phyloP scores from a whole-genome alignment of 306 rosid species.

The Pterocarpus macrocarpus region DNA sequence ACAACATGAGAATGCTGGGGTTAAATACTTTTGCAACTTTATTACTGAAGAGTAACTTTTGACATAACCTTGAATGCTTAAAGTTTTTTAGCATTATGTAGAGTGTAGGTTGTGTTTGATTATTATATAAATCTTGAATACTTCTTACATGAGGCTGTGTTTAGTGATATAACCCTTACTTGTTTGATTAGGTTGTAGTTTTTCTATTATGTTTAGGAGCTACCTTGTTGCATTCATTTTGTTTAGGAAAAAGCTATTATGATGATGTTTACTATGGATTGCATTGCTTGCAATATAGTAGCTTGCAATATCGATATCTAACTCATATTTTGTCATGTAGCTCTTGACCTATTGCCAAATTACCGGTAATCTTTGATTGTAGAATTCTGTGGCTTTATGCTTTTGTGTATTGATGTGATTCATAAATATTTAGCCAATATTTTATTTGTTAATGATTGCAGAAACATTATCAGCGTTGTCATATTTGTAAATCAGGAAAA shows the following conservation, averaged over 20 bases:
- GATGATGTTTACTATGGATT: neutral
- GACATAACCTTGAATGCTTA: slow-evolving; percentile 31
- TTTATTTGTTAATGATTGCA: slow-evolving; percentile 58
- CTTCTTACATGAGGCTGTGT: slow-evolving; percentile 9
- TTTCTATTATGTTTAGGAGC: slow-evolving; percentile 12
- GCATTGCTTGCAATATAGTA: too few relatives aligned
- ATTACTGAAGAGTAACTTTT: slow-evolving; percentile 38
- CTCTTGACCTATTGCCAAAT: slow-evolving; percentile 19
- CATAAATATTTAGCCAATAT: slow-evolving; percentile 28
- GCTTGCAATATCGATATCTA: neutral
- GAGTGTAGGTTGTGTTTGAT: neutral
- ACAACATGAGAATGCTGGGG: slow-evolving; percentile 26
- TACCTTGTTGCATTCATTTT: slow-evolving; percentile 34
- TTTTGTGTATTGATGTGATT: slow-evolving; percentile 30
- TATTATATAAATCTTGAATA: slow-evolving; percentile 23
- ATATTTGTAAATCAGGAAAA: slow-evolving; percentile 79
- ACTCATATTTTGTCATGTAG: slow-evolving; percentile 30
- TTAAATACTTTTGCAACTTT: slow-evolving; percentile 20
- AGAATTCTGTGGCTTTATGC: neutral
- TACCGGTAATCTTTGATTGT: too few relatives aligned
- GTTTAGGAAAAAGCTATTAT: slow-evolving; percentile 1
- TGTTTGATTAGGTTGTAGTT: slow-evolving; percentile 26
- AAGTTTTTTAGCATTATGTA: neutral
- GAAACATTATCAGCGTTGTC: slow-evolving; percentile 87
- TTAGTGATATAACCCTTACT: slow-evolving; percentile 1